Evolutionary conservation across 2,329 filamentous ascomycete genomes (phyloP).

Genomic region (Penicillium aurantiogriseum): DNA sequence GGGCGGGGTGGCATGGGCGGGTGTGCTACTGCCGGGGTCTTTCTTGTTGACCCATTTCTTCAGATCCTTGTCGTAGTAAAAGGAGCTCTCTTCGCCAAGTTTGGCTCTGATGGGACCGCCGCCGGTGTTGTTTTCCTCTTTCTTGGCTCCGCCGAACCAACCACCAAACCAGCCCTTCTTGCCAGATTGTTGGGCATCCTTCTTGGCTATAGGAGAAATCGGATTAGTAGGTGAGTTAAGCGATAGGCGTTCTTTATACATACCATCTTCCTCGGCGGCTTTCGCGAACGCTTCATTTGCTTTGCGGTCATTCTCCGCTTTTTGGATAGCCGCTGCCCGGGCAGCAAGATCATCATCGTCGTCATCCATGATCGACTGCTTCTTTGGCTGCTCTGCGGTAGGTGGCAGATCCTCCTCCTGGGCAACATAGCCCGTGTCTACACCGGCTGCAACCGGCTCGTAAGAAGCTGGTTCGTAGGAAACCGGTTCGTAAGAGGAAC

Average conservation of each 20-base stretch:
- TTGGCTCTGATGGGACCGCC: slow-evolving; percentile 77
- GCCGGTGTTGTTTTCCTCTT: slow-evolving; percentile 48
- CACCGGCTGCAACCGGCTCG: slow-evolving; percentile 7
- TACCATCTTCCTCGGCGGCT: slow-evolving; percentile 70
- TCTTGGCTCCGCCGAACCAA: slow-evolving; percentile 72
- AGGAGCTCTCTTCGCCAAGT: slow-evolving; percentile 86
- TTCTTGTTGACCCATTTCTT: slow-evolving; percentile 99
- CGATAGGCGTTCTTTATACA: slow-evolving; percentile 16
- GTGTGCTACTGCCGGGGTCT: slow-evolving; percentile 62
- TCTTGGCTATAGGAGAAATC: slow-evolving; percentile 41
- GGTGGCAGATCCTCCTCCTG: slow-evolving; percentile 49
- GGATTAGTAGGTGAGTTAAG: slow-evolving; percentile 42
- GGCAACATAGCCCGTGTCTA: slow-evolving; percentile 32
- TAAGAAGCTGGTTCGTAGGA: background rate
- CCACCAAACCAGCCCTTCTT: slow-evolving; percentile 72
- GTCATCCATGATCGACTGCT: slow-evolving; percentile 78
- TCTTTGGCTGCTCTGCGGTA: slow-evolving; percentile 61
- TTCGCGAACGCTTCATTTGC: slow-evolving; percentile 83
- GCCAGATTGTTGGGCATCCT: slow-evolving; percentile 27
- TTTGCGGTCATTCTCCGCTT: slow-evolving; percentile 64
- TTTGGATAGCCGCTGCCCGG: slow-evolving; percentile 52
- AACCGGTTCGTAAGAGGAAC: slow-evolving; percentile 30
- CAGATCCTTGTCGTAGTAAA: slow-evolving; percentile 92
- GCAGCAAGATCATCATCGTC: slow-evolving; percentile 67
- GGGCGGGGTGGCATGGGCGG: slow-evolving; percentile 67